Base-by-base conservation (phyloP, 164 flowering plant species). In the Annona cherimola region DNA sequence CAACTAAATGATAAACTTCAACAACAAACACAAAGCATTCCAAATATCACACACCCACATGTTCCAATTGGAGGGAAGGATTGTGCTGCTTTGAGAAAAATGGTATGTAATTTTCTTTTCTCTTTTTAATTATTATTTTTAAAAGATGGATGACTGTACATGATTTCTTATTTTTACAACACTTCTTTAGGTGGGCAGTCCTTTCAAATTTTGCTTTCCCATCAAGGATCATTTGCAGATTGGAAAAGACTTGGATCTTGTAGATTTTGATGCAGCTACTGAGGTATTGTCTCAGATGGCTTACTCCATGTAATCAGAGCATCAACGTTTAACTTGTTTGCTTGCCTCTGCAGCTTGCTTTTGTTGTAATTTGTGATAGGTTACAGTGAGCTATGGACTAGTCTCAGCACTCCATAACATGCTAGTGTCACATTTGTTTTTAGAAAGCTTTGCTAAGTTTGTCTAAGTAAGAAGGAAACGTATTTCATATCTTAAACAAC, bases 201-300 rank as follows among this genome's bases (percentile, higher is more conserved):
- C 82, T 11, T 85, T 77, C 4, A 83, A 82, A 64, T 92, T 92
- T 78, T 72, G 69, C 78, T 94, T 94, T 79, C 82, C 89, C 57
- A 68, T 88, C 67, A 94, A 89, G 82, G 98, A 94, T 81, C 98
- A 94, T 57, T 74, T 94, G 61, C 91, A 92, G 73, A 86, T 94
- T 35, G 98, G 97, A 45, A 94, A 90, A 75, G 96, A 89, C 4
- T 84, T 94, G 20, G 95, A 94, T 78, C 84, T 94, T 63, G 81
- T 94, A 78, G 97, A 94, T 72, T 94, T 94, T 82, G 98, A 94
- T 83, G 87, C 95, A 59, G 97, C 96, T 76, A 81, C 96, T n/a
- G 93, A 92, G 94, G 98, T 94, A 88, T 72, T 60, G 45, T 73
- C 39, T 70, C 8, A 7, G 40, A 5, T 8, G 20, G 2, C 42